phyloP scores from a whole-genome alignment of 108 stramenopile genomes.

The Cylindrotheca fusiformis region DNA sequence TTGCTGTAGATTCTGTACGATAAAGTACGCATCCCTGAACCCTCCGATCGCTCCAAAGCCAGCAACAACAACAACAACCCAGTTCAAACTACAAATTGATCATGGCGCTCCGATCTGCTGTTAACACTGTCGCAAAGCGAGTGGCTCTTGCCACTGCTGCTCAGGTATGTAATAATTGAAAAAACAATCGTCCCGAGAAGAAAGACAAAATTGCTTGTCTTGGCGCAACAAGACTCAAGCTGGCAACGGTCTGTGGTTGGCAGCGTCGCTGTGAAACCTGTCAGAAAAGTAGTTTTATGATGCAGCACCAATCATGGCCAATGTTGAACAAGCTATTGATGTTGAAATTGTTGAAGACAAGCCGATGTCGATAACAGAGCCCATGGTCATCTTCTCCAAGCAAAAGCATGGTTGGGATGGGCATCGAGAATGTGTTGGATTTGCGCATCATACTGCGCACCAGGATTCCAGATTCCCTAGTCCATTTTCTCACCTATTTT shows the following conservation, averaged over 20 bases:
- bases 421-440: too few species aligned
- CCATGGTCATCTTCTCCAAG: too few species aligned
- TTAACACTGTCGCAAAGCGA: slow-evolving; percentile 68
- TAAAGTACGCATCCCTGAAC: not conserved
- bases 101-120: slow-evolving; percentile 83
- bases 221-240: not conserved
- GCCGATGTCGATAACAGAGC: too few species aligned
- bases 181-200: not conserved
- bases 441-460: too few species aligned
- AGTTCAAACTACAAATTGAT: slow-evolving; percentile 18
- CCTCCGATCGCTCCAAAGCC: not conserved
- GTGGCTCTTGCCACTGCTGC: slow-evolving; percentile 75
- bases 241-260: too few species aligned
- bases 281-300: not conserved
- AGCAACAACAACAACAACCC: slow-evolving; percentile 2
- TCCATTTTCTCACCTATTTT: too few species aligned
- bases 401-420: too few species aligned
- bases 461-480: too few species aligned
- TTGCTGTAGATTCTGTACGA: not conserved
- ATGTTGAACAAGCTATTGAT: not conserved
- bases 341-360: not conserved
- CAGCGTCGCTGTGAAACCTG: too few species aligned
- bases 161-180: slow-evolving; percentile 64
- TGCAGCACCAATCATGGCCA: not conserved
- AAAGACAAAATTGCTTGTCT: not conserved